Evolutionary conservation across 768 basidiomycete species (phyloP), one percentile per base, ranked within the genome.

Genomic region (Auricularia sp.): DNA sequence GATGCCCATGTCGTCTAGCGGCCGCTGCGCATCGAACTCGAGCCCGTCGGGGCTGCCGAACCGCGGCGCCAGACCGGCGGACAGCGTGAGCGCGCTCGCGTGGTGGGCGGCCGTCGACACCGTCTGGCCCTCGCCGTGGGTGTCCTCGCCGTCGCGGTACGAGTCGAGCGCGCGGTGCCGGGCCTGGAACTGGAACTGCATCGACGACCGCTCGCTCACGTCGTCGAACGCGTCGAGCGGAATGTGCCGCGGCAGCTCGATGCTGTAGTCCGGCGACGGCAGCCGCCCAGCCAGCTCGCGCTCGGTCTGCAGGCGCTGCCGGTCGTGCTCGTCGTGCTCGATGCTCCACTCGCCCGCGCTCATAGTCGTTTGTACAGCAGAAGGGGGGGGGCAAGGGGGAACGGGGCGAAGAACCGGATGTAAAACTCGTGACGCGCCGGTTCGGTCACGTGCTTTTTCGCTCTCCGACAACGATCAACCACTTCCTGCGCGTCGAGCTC

Each of bases 71-170:
- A 96, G 80, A 0, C 94, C 93, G 3, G 92, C 91, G 62, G 83
- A 89, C 18, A 97, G 80, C 0, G 94, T 96, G 62, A 96, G 78
- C 2, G 85, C 91, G 67, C 88, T 91, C 33, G 91, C 93, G 74
- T 97, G 94, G 74, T 97, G 94, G 1, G 87, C 91, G 8, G 84
- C 85, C 0, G 93, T 95, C 0, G 91, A 93, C 65, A 91, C 74
- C 0, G 88, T 90, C 65, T 86, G 84, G 23, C 82, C 85, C 47
- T 80, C 83, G 2, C 67, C 72, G 34, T n/a, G 56, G 11, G 56
- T 29, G 34, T 59, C 56, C 11, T 59, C 56, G 56, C 56, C 56
- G 34, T 59, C 56, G 56, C 56, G 56, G 29, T 59, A 23, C 56
- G 56, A 59, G 34, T 33, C 14, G 7, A 59, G 56, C 29, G 14